Conservation (phyloP, 2,329 filamentous ascomycete genomes). For the Seiridium cupressi region DNA sequence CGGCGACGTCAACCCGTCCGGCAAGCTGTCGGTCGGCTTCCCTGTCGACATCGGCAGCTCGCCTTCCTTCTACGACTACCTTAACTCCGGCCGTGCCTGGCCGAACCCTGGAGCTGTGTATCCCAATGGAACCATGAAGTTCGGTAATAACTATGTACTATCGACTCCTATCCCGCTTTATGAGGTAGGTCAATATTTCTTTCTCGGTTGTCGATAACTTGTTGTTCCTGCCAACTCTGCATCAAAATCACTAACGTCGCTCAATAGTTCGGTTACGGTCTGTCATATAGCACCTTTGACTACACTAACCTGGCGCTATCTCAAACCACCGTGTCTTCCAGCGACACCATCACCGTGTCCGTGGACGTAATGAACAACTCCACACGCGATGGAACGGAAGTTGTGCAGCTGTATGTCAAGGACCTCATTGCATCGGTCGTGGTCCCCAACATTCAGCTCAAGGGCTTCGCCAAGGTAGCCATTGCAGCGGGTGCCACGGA, state of each 20-base stretch:
- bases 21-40: conserved; percentile 65
- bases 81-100: conserved; percentile 60
- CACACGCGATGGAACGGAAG: conserved; percentile 58
- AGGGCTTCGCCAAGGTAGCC: conserved; percentile 65
- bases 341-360: conserved; percentile 55
- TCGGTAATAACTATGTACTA: conserved; percentile 65
- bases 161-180: conserved; percentile 59
- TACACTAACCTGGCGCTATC: conserved; percentile 55
- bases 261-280: conserved; percentile 61
- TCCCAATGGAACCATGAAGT: conserved; percentile 59
- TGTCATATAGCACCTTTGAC: conserved; percentile 63
- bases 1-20: conserved; percentile 63
- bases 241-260: neutral
- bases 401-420: conserved; percentile 67
- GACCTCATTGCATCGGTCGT: conserved; percentile 62
- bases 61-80: conserved; percentile 70
- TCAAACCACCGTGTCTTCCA: conserved; percentile 39
- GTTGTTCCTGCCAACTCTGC: neutral
- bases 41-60: conserved; percentile 65
- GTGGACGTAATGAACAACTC: conserved; percentile 62
- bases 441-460: conserved; percentile 62
- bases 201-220: neutral
- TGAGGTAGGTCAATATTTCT: conserved; percentile 20
- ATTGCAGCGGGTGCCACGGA: conserved; percentile 59
- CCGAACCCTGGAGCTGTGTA: conserved; percentile 52